Percentiles rank a stretch among this genome's conserved stretches.
Evolutionary conservation across 140 eudicot species (phyloP).

Genomic region (Anethum foeniculum): DNA sequence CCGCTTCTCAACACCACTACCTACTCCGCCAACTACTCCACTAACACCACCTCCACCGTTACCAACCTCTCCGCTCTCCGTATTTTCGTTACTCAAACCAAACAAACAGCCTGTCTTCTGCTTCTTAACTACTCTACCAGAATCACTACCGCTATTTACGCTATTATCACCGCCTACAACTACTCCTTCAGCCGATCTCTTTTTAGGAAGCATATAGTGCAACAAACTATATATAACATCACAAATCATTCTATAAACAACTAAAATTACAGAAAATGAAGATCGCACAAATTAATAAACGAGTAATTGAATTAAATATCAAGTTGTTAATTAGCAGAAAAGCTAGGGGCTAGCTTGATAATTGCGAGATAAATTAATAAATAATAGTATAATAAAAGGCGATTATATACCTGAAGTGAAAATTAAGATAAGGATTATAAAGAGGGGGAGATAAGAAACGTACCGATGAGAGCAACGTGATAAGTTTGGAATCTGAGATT

Average conservation of each 20-base stretch:
- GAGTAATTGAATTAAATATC: conserved; percentile 1
- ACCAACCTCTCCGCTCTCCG: not conserved
- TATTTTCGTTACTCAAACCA: conserved; percentile 16
- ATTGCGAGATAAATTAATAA: not conserved
- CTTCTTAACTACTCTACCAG: conserved; percentile 35
- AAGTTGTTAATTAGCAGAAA: not conserved
- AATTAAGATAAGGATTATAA: not conserved
- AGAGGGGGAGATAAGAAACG: not conserved
- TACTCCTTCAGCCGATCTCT: conserved; percentile 59
- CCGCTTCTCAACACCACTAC: conserved; percentile 25
- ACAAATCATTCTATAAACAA: conserved; percentile 42
- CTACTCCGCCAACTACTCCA: not conserved
- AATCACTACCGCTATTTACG: conserved; percentile 12
- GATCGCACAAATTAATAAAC: conserved; percentile 26
- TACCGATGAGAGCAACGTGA: conserved; percentile 10
- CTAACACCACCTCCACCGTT: not conserved
- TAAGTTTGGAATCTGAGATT: conserved; percentile 7
- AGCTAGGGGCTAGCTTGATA: conserved; percentile 21
- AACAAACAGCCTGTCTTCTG: conserved; percentile 42
- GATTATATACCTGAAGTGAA: conserved; percentile 1
- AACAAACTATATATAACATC: conserved; percentile 59
- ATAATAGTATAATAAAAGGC: not conserved
- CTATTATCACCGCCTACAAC: conserved; percentile 27
- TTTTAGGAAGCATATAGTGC: conserved; percentile 79
- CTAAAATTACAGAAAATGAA: conserved; percentile 17